Evolutionary conservation across 306 rosid genomes (phyloP).

Genomic region (Begonia loranthoides): DNA sequence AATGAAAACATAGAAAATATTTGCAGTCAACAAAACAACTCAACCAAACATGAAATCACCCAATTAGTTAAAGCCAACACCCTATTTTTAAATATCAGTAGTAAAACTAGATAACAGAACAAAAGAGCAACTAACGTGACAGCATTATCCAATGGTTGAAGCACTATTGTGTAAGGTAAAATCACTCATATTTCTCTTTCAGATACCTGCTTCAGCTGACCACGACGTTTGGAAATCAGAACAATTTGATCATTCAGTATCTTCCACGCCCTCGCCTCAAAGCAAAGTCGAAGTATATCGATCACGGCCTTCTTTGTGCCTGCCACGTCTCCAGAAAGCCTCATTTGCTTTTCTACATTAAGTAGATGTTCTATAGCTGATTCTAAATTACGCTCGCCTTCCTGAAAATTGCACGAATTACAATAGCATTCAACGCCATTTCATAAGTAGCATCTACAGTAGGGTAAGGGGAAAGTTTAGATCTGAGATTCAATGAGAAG

Average conservation of each 20-base stretch:
- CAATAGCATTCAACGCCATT: background rate
- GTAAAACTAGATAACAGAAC: too few species aligned
- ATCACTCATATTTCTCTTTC: background rate
- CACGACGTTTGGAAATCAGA: constrained; percentile 82
- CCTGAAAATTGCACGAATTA: constrained; percentile 22
- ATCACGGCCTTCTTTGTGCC: constrained; percentile 76
- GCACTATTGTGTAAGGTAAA: too few species aligned
- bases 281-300: constrained; percentile 74
- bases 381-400: constrained; percentile 45
- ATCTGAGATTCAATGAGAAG: background rate
- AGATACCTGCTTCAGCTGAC: constrained; percentile 87
- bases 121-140: too few species aligned
- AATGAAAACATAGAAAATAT: too few species aligned
- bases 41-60: too few species aligned
- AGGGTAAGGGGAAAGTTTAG: background rate
- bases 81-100: too few species aligned
- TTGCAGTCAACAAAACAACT: too few species aligned
- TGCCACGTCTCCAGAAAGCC: constrained; percentile 58
- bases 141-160: too few species aligned
- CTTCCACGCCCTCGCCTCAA: constrained; percentile 73
- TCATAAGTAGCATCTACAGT: background rate
- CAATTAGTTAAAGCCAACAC: too few species aligned
- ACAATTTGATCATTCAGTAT: constrained; percentile 87
- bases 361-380: constrained; percentile 54
- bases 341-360: constrained; percentile 81